phyloP scores from a whole-genome alignment of 495 filamentous ascomycete genomes.

The Xylaria venustula region DNA sequence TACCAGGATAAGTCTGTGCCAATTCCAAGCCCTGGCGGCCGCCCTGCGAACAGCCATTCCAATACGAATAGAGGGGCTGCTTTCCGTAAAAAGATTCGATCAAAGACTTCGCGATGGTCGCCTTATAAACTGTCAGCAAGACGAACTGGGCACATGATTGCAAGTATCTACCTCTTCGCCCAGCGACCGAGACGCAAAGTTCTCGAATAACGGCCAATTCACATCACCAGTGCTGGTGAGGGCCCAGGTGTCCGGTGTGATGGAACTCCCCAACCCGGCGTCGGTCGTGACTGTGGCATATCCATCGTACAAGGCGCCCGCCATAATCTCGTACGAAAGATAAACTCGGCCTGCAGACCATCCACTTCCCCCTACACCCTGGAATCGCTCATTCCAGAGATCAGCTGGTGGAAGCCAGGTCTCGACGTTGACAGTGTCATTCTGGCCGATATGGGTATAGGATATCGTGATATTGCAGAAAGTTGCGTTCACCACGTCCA shows the following conservation, averaged over 20 bases:
- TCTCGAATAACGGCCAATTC: conserved; percentile 37
- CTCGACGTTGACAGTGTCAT: conserved; percentile 34
- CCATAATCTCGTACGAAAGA: conserved; percentile 19
- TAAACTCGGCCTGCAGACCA: conserved; percentile 31
- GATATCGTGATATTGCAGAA: conserved; percentile 46
- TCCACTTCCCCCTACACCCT: conserved; percentile 46
- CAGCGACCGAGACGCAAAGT: conserved; percentile 34
- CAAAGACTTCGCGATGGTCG: conserved; percentile 34
- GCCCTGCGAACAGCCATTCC: conserved; percentile 45
- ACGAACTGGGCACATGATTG: too few species aligned
- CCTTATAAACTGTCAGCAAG: too few species aligned
- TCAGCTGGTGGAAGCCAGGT: conserved; percentile 41
- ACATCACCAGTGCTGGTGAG: conserved; percentile 37
- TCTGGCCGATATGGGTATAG: conserved; percentile 42
- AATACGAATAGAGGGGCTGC: conserved; percentile 39
- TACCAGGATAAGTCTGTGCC: conserved; percentile 42
- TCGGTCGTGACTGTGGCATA: conserved; percentile 41
- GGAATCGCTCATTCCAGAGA: conserved; percentile 44
- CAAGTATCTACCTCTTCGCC: conserved; percentile 26
- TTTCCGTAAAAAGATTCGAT: conserved; percentile 35
- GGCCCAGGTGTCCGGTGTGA: conserved; percentile 32
- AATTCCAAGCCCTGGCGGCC: conserved; percentile 44
- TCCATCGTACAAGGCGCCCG: conserved; percentile 31
- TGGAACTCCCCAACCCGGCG: conserved; percentile 30
- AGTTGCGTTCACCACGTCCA: not conserved